Conservation (phyloP, 352 stramenopile species). For the Globisporangium splendens region DNA sequence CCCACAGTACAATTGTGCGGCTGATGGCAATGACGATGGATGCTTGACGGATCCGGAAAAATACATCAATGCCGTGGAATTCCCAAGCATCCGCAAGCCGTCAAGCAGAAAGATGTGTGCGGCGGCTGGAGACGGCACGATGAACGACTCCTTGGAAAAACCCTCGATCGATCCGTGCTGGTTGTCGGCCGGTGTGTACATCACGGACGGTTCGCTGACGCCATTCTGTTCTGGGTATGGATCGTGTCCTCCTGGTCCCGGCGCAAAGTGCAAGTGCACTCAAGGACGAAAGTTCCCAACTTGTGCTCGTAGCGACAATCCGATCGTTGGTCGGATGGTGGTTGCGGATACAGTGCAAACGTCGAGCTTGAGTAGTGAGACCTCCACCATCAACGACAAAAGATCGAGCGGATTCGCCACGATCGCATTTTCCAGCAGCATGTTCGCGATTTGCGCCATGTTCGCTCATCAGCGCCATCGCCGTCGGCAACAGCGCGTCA, state of each 20-base stretch:
- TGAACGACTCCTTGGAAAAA: constrained; percentile 17
- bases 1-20: constrained; percentile 23
- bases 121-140: not conserved
- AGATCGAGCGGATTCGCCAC: not conserved
- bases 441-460: constrained; percentile 6
- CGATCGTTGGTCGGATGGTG: constrained; percentile 11
- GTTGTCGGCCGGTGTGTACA: constrained; percentile 59
- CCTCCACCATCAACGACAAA: too few relatives aligned
- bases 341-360: not conserved
- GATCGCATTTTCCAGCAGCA: not conserved
- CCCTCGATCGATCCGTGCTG: constrained; percentile 77
- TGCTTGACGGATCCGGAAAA: constrained; percentile 19
- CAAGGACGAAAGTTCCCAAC: constrained; percentile 25
- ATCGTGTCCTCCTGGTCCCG: constrained; percentile 52
- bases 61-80: constrained; percentile 19
- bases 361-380: not conserved
- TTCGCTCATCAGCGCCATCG: constrained; percentile 2
- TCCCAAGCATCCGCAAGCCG: constrained; percentile 14
- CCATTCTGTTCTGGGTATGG: constrained; percentile 74
- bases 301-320: constrained; percentile 40
- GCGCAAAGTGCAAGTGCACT: constrained; percentile 63
- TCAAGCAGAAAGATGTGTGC: not conserved
- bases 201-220: constrained; percentile 46
- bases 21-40: constrained; percentile 14
- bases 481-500: constrained; percentile 5